phyloP scores from a whole-genome alignment of 2,329 filamentous ascomycete genomes.

The Pleochaeta shiraiana region DNA sequence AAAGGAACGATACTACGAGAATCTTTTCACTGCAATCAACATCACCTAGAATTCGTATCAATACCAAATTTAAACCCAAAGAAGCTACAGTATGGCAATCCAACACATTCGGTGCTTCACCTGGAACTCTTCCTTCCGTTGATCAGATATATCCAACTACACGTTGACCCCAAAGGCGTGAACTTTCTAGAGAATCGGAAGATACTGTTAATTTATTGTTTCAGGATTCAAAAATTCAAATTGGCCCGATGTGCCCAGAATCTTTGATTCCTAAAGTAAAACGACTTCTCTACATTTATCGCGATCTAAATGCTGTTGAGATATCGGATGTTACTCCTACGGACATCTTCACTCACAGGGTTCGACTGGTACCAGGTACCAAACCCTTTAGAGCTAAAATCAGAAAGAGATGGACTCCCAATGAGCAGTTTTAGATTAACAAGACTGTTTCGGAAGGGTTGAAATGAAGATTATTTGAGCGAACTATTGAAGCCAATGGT shows the following conservation, averaged over 20 bases:
- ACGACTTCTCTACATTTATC: constrained; percentile 3
- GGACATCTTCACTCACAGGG: not conserved
- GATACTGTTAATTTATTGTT: not conserved
- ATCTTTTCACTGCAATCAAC: not conserved
- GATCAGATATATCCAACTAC: not conserved
- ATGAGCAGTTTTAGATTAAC: constrained; percentile 3
- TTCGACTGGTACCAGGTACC: not conserved
- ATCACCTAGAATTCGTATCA: not conserved
- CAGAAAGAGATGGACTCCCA: not conserved
- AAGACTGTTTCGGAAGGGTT: not conserved
- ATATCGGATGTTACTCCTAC: not conserved
- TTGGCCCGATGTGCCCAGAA: not conserved
- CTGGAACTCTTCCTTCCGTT: not conserved
- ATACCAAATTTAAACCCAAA: not conserved
- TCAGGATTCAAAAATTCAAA: not conserved
- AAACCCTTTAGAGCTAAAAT: not conserved
- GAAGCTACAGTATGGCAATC: not conserved
- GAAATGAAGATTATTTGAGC: not conserved
- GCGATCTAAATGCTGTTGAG: constrained; percentile 4
- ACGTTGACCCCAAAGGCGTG: not conserved
- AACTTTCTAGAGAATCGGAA: not conserved
- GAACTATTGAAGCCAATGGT: not conserved
- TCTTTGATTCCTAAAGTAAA: not conserved
- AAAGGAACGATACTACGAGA: not conserved
- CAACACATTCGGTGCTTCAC: not conserved